Conservation (phyloP, 73 alveolate genomes). For the Strombidium stylifer region DNA sequence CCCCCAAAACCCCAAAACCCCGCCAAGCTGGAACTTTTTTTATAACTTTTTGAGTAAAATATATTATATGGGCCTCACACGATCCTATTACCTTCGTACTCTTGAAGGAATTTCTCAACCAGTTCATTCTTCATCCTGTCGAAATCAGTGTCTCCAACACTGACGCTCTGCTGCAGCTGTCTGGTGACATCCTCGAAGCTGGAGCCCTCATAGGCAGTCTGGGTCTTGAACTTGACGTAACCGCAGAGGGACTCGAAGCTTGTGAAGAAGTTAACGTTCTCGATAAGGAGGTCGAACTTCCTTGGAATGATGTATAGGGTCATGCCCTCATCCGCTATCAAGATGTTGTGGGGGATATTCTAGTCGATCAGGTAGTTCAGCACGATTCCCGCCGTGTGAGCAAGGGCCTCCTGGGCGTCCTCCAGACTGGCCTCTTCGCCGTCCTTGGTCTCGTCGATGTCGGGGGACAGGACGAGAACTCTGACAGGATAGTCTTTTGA, state of each 20-base stretch:
- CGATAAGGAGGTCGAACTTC: slow-evolving; percentile 58
- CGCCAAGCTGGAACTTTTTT: background rate
- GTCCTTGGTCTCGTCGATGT: slow-evolving; percentile 19
- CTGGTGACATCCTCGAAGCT: slow-evolving; percentile 14
- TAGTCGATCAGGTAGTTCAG: slow-evolving; percentile 58
- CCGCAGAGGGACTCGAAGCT: slow-evolving; percentile 55
- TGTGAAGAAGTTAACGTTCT: slow-evolving; percentile 49
- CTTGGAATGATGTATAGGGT: slow-evolving; percentile 43
- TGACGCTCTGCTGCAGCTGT: slow-evolving; percentile 29
- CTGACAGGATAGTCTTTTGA: slow-evolving; percentile 53
- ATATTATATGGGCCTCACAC: background rate
- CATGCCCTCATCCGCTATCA: slow-evolving; percentile 50
- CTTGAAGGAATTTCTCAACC: slow-evolving; percentile 43
- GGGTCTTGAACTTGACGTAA: slow-evolving; percentile 39
- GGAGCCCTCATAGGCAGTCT: slow-evolving; percentile 29
- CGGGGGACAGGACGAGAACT: slow-evolving; percentile 47
- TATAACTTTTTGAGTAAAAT: background rate
- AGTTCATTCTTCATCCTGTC: slow-evolving; percentile 31
- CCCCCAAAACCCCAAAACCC: background rate
- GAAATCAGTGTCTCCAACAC: slow-evolving; percentile 35
- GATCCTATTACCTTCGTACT: slow-evolving; percentile 40
- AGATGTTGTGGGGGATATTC: slow-evolving; percentile 61
- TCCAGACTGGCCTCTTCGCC: slow-evolving; percentile 28
- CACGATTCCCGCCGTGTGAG: slow-evolving; percentile 68
- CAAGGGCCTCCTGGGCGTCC: slow-evolving; percentile 51